Evolutionary conservation across 768 basidiomycete species (phyloP).

Genomic region (Lanmaoa pseudosensibilis): DNA sequence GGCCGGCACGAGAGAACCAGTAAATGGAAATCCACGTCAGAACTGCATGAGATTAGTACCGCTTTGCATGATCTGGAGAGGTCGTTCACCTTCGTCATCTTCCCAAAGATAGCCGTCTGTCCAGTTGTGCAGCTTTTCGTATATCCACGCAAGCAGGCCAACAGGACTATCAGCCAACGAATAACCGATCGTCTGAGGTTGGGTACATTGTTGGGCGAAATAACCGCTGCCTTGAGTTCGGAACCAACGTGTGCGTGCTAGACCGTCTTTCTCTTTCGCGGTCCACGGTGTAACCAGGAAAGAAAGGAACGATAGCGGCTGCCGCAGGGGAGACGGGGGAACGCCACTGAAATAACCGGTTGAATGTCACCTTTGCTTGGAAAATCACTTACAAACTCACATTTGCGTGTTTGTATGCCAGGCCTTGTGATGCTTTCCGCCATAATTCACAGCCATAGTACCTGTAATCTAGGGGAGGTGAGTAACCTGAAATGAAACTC

Average conservation of each 20-base stretch:
- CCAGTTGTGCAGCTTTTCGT: constrained; percentile 48
- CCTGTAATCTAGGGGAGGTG: no score
- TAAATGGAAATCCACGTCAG: constrained; percentile 53
- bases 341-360: no score
- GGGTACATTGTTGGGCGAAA: constrained; percentile 34
- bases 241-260: constrained; percentile 22
- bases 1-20: constrained; percentile 59
- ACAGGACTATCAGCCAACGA: constrained; percentile 54
- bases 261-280: constrained; percentile 23
- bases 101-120: constrained; percentile 54
- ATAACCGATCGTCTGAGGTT: constrained; percentile 55
- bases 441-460: no score
- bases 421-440: no score
- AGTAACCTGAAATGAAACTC: no score
- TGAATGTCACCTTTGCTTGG: no score
- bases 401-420: no score
- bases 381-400: no score
- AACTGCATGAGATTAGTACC: background rate
- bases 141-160: constrained; percentile 52
- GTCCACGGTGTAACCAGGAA: constrained; percentile 19
- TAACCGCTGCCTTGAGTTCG: constrained; percentile 31
- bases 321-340: no score
- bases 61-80: background rate
- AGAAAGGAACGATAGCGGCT: constrained; percentile 29
- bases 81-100: constrained; percentile 49